Evolutionary conservation across 2,329 filamentous ascomycete species (phyloP).

Genomic region (Trichoderma koningii): DNA sequence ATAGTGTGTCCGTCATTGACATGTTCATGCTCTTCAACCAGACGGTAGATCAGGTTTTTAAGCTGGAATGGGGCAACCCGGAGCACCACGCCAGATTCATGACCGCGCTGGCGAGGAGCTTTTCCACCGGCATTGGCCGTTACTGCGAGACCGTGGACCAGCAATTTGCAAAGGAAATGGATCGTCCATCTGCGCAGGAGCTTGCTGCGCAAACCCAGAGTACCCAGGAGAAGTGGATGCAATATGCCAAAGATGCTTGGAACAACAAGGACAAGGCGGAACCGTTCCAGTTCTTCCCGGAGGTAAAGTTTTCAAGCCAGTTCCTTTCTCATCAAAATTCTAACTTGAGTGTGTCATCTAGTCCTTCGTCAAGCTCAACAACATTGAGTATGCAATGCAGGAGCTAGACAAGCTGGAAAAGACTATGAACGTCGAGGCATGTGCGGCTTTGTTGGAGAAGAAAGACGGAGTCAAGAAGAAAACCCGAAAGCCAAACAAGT

Average conservation of each 20-base stretch:
- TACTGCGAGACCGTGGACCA: conserved; percentile 93
- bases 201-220: conserved; percentile 75
- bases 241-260: conserved; percentile 92
- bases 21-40: conserved; percentile 94
- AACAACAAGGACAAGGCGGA: conserved; percentile 89
- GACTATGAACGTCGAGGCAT: conserved; percentile 87
- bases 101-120: conserved; percentile 84
- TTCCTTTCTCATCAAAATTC: neutral
- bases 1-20: conserved; percentile 91
- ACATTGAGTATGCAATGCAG: conserved; percentile 91
- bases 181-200: conserved; percentile 84
- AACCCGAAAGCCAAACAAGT: conserved; percentile 73
- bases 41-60: conserved; percentile 80
- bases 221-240: conserved; percentile 88
- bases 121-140: conserved; percentile 77
- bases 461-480: conserved; percentile 69
- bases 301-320: conserved; percentile 56
- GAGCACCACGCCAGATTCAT: conserved; percentile 95
- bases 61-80: conserved; percentile 90
- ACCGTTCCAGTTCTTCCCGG: conserved; percentile 93
- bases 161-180: conserved; percentile 88
- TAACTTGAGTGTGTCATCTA: conserved; percentile 41
- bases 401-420: conserved; percentile 89
- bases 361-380: conserved; percentile 98
- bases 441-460: conserved; percentile 76